Evolutionary conservation across 139 green algal genomes (phyloP).

Genomic region (Asterochloris erici): DNA sequence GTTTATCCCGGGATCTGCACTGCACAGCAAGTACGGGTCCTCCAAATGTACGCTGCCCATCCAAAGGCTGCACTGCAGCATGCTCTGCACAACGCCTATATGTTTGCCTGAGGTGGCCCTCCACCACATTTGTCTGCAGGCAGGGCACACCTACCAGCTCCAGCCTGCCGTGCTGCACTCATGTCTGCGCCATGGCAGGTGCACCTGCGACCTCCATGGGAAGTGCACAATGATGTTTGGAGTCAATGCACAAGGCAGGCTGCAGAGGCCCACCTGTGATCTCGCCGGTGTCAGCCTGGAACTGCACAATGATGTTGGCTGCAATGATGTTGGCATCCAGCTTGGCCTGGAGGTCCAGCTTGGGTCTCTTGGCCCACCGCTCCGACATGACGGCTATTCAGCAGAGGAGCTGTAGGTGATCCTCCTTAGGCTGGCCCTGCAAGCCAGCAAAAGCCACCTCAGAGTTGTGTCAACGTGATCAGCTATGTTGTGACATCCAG

Average conservation of each 20-base stretch:
- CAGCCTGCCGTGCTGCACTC: neutral
- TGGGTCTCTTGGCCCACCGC: conserved; percentile 23
- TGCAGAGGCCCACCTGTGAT: conserved; percentile 42
- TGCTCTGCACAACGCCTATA: neutral
- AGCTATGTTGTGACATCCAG: no score
- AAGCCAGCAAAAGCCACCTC: no score
- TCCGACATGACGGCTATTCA: neutral
- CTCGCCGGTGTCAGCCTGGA: conserved; percentile 65
- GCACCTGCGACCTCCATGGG: neutral
- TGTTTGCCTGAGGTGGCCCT: neutral
- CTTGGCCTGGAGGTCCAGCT: conserved; percentile 11
- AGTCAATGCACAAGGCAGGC: neutral
- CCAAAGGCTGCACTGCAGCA: neutral
- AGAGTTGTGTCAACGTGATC: no score
- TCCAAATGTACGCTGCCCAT: no score
- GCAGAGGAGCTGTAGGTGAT: no score
- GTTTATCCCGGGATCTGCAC: no score
- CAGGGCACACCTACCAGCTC: neutral
- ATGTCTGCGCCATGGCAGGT: neutral
- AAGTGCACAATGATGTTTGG: neutral
- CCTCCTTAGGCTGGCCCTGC: no score
- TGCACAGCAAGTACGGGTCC: no score
- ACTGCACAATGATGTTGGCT: conserved; percentile 81
- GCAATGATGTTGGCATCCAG: neutral
- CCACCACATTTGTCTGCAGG: neutral